Conservation (phyloP, 768 basidiomycete species). For the Boletus pseudopeckii region DNA sequence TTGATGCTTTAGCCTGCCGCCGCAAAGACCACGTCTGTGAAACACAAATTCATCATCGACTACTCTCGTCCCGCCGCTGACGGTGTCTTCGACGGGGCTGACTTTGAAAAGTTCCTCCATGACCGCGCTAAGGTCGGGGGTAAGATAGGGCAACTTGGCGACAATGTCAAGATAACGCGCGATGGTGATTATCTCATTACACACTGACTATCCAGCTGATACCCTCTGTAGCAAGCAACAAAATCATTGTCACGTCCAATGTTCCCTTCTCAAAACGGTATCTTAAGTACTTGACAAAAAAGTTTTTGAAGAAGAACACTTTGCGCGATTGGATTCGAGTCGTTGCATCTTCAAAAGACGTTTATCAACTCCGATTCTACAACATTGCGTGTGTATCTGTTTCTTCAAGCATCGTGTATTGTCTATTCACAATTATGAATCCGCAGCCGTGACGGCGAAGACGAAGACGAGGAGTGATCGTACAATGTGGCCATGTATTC, state of each 20-base stretch:
- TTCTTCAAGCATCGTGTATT: neutral
- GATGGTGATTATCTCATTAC: slow-evolving; percentile 57
- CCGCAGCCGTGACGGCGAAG: slow-evolving; percentile 45
- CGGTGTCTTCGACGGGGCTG: slow-evolving; percentile 58
- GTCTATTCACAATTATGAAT: slow-evolving; percentile 1
- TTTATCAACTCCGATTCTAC: slow-evolving; percentile 93
- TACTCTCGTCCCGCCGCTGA: slow-evolving; percentile 78
- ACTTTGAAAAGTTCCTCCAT: slow-evolving; percentile 85
- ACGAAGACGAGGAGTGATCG: slow-evolving; percentile 51
- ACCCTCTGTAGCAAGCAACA: slow-evolving; percentile 56
- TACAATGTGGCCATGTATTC: neutral
- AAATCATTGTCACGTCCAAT: slow-evolving; percentile 79
- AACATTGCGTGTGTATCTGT: slow-evolving; percentile 70
- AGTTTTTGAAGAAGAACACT: slow-evolving; percentile 97
- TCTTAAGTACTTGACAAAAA: slow-evolving; percentile 98
- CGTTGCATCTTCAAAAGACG: slow-evolving; percentile 90
- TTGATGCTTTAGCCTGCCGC: slow-evolving; percentile 50
- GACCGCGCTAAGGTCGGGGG: slow-evolving; percentile 93
- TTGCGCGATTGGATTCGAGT: slow-evolving; percentile 98
- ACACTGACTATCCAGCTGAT: neutral
- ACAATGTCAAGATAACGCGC: slow-evolving; percentile 80
- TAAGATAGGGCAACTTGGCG: slow-evolving; percentile 89
- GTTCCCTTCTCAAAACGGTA: slow-evolving; percentile 96
- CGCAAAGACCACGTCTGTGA: slow-evolving; percentile 49
- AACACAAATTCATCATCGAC: slow-evolving; percentile 83